Percentiles rank a stretch among this genome's conserved stretches.
Evolutionary conservation across 2,329 filamentous ascomycete species (phyloP).

Genomic region (Onygenales sp.): DNA sequence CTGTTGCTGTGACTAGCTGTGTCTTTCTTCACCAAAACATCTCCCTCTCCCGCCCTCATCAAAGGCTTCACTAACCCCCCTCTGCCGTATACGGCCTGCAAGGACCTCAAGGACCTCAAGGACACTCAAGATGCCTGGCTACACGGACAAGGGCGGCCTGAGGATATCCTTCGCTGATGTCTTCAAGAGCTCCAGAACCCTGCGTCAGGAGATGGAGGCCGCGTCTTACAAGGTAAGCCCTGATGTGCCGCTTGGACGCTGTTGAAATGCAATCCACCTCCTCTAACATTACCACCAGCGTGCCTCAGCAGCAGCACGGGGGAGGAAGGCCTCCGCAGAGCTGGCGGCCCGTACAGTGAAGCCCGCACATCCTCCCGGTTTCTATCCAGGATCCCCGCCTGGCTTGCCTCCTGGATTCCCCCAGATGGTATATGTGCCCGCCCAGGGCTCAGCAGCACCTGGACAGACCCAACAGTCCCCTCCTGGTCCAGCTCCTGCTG

Average conservation of each 20-base stretch:
- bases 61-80: background rate
- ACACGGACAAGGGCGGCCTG: slow-evolving; percentile 1
- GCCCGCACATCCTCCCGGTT: no score
- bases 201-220: slow-evolving; percentile 11
- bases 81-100: no score
- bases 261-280: background rate
- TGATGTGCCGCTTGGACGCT: background rate
- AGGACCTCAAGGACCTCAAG: background rate
- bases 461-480: background rate
- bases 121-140: slow-evolving; percentile 4
- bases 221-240: slow-evolving; percentile 10
- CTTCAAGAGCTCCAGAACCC: slow-evolving; percentile 14
- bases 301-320: background rate
- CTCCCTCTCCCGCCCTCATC: background rate
- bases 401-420: background rate
- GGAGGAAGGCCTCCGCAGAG: background rate
- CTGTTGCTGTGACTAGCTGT: background rate
- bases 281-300: background rate
- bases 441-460: background rate
- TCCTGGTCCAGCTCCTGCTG: background rate
- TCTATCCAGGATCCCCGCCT: background rate
- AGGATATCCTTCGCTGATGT: slow-evolving; percentile 14
- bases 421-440: background rate
- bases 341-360: background rate
- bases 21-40: background rate